Evolutionary conservation across 805 yeast species (phyloP), one percentile per base, ranked within the genome.

Genomic region (Saccharomycopsis amapae): DNA sequence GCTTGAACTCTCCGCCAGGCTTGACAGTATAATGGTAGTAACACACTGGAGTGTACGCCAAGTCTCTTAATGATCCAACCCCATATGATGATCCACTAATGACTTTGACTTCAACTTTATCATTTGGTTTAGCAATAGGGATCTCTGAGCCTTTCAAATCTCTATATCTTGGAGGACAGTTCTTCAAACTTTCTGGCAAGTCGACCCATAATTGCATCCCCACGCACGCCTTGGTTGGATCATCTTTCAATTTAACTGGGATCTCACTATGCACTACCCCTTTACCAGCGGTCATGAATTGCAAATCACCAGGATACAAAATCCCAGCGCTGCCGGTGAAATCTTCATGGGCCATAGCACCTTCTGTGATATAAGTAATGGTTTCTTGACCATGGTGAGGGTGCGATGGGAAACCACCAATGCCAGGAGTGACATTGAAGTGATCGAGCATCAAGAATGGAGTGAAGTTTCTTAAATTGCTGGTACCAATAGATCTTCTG

Each of bases 161-260:
- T 56, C 94, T 75, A 64, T 87, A 87, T 47, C 89, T 67, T 33
- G 95, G 95, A 25, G 73, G 75, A 51, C 72, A 64, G 47, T 79
- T 68, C 55, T 84, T 85, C 58, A 79, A 61, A 1, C 70, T 62
- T 36, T 66, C 74, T 17, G 93, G 95, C 54, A 80, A 71, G 60
- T 85, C 94, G 31, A 85, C 93, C 96, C 96, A 87, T 45, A 87
- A 66, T 62, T 87, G 96, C 68, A 86, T 66, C 50, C 95, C 95
- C 44, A 68, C 71, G 17, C 73, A 63, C 1, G 80, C 76, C 34
- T 71, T 72, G 9, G 7, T 18, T 35, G 35, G 40, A 23, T 66
- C 65, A 32, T 73, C 68, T 18, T 67, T 68, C 50, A 66, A 63
- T 32, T 70, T 67, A 30, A 79, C 79, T 6, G 95, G 95, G 77